phyloP scores from a whole-genome alignment of 495 filamentous ascomycete species.

The Penicillium longicatenatum region DNA sequence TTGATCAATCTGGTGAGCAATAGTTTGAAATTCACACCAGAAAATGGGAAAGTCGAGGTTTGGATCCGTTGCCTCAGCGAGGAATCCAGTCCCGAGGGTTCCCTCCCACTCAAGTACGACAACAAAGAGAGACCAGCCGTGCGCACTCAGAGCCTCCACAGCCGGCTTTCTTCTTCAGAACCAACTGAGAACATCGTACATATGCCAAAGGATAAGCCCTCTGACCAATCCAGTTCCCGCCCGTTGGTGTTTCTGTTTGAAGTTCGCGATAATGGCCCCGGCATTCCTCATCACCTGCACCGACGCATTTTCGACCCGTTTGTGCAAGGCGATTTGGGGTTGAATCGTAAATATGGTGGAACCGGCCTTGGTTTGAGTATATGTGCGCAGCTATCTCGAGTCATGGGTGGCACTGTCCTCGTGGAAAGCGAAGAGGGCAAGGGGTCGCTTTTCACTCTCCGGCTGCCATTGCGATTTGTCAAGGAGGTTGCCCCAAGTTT shows the following conservation, averaged over 20 bases:
- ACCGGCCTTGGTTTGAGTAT: slow-evolving; percentile 92
- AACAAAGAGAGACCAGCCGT: slow-evolving; percentile 22
- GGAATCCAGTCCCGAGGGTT: not conserved
- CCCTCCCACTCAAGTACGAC: slow-evolving; percentile 6
- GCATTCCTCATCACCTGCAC: slow-evolving; percentile 77
- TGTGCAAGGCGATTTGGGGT: slow-evolving; percentile 83
- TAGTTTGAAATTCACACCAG: slow-evolving; percentile 87
- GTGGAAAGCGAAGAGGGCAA: slow-evolving; percentile 72
- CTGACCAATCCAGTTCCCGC: slow-evolving; percentile 43
- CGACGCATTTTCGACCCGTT: slow-evolving; percentile 90
- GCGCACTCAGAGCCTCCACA: not conserved
- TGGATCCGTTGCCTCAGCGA: slow-evolving; percentile 64
- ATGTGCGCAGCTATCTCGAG: slow-evolving; percentile 76
- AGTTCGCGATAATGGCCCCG: slow-evolving; percentile 86
- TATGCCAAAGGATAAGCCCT: slow-evolving; percentile 42
- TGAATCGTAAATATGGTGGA: slow-evolving; percentile 88
- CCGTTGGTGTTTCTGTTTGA: slow-evolving; percentile 77
- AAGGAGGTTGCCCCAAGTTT: slow-evolving; percentile 63
- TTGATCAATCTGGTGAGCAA: slow-evolving; percentile 94
- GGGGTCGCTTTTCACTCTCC: slow-evolving; percentile 81
- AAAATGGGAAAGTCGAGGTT: slow-evolving; percentile 70
- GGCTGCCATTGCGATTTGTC: slow-evolving; percentile 77
- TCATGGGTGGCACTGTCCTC: slow-evolving; percentile 79
- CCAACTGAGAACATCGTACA: not conserved
- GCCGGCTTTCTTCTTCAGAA: not conserved